A percentile compares a stretch with the other conserved stretches of the same genome.
Conservation (phyloP, 345 rosid genomes). For the Ceriops decandra region DNA sequence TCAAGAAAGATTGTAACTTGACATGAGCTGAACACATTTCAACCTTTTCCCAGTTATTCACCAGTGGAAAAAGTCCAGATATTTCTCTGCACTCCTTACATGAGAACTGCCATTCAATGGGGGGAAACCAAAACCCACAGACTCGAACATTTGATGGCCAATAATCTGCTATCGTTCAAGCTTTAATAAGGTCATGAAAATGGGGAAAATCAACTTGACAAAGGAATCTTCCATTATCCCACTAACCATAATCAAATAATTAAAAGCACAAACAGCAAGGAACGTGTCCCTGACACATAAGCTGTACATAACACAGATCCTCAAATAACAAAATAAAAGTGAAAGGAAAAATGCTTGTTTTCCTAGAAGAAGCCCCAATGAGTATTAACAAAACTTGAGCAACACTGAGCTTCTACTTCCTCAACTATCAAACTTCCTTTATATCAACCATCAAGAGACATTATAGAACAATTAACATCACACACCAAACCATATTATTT, state of each 20-base stretch:
- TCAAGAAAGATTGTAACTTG: conserved; percentile 50
- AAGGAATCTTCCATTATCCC: background rate
- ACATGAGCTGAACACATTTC: conserved; percentile 57
- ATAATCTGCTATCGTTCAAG: conserved; percentile 51
- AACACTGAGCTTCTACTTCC: background rate
- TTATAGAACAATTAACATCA: too few relatives aligned
- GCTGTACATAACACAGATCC: too few relatives aligned
- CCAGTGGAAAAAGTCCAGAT: conserved; percentile 27
- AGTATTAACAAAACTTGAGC: background rate
- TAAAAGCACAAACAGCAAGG: background rate
- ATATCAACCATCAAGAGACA: too few relatives aligned
- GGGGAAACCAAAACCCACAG: conserved; percentile 92
- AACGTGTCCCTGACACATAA: background rate
- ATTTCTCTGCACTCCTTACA: conserved; percentile 59
- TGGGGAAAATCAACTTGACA: background rate
- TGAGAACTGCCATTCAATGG: conserved; percentile 77
- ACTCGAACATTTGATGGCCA: conserved; percentile 69
- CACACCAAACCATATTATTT: too few relatives aligned
- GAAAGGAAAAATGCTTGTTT: background rate
- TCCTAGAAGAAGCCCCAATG: background rate
- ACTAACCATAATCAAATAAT: background rate
- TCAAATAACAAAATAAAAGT: background rate
- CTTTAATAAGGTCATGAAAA: conserved; percentile 17
- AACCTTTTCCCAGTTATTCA: conserved; percentile 22
- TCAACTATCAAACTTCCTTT: background rate